These are phyloP conservation scores for Pharnaceum exiguum DNA, from an alignment of 148 eudicot species.

Conservation along the genomic window DNA sequence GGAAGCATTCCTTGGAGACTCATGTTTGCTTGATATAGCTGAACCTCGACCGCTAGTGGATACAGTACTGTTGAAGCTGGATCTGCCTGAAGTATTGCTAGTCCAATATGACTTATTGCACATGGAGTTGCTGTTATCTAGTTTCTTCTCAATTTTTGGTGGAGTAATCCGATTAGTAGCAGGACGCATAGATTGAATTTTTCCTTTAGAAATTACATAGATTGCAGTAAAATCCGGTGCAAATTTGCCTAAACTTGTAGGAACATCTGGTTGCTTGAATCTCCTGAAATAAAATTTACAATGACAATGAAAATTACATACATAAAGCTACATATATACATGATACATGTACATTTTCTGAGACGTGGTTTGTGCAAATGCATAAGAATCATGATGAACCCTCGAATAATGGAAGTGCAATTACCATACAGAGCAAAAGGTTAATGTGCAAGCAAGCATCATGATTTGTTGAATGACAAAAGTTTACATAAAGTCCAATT, in stretches of 20 bases:
- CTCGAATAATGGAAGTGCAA: not conserved
- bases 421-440: no score
- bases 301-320: not conserved
- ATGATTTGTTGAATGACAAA: no score
- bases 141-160: no score
- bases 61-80: not conserved
- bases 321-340: not conserved
- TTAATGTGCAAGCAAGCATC: no score
- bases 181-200: conserved; percentile 32
- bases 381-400: not conserved
- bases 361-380: no score
- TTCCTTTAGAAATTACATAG: conserved; percentile 46
- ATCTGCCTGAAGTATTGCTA: not conserved
- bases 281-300: conserved; percentile 27
- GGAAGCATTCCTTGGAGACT: not conserved
- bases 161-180: conserved; percentile 22
- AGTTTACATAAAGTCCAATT: no score
- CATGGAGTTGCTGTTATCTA: not conserved
- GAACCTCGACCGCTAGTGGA: not conserved
- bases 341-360: not conserved
- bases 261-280: conserved; percentile 48
- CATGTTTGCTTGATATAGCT: not conserved
- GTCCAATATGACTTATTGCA: conserved; percentile 1
- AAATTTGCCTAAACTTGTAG: conserved; percentile 41
- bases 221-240: conserved; percentile 63